These are phyloP conservation scores for Casaregolazyma lundiana DNA, from an alignment of 1,139 yeast species.

Conservation along the genomic window DNA sequence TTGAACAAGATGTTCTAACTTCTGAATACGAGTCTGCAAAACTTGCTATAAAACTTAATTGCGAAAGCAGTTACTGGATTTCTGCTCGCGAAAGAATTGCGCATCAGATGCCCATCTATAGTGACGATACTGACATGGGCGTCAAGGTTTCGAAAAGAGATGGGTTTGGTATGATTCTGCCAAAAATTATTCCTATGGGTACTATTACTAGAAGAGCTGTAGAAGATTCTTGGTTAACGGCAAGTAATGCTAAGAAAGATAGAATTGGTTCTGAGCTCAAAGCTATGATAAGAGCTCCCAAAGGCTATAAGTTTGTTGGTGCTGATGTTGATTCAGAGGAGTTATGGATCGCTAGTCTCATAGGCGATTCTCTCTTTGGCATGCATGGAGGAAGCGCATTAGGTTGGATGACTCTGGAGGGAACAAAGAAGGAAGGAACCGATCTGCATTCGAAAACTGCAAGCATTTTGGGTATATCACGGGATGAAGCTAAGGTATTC, in stretches of 20 bases:
- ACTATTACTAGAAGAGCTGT: slow-evolving; percentile 95
- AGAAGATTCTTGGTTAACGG: slow-evolving; percentile 96
- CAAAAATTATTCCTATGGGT: slow-evolving; percentile 87
- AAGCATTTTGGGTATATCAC: slow-evolving; percentile 74
- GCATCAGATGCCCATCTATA: slow-evolving; percentile 77
- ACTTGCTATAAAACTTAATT: slow-evolving; percentile 70
- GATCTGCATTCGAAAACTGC: slow-evolving; percentile 97
- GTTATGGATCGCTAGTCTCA: slow-evolving; percentile 92
- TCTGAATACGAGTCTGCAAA: slow-evolving; percentile 71
- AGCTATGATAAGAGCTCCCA: slow-evolving; percentile 80
- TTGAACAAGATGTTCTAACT: slow-evolving; percentile 67
- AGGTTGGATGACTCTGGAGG: slow-evolving; percentile 99
- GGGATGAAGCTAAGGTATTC: slow-evolving; percentile 91
- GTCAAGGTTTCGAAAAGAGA: slow-evolving; percentile 31
- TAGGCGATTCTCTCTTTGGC: slow-evolving; percentile 86
- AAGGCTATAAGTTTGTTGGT: slow-evolving; percentile 88
- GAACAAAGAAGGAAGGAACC: slow-evolving; percentile 83
- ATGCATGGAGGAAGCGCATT: slow-evolving; percentile 94
- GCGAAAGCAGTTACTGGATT: slow-evolving; percentile 88
- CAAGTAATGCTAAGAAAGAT: slow-evolving; percentile 82
- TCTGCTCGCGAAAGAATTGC: slow-evolving; percentile 80
- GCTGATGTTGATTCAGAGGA: slow-evolving; percentile 98
- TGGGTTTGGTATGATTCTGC: slow-evolving; percentile 68
- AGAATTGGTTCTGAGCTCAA: slow-evolving; percentile 93
- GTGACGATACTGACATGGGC: slow-evolving; percentile 33